phyloP scores from a whole-genome alignment of 1,284 basidiomycete species.

The Melampsora larici-populina region DNA sequence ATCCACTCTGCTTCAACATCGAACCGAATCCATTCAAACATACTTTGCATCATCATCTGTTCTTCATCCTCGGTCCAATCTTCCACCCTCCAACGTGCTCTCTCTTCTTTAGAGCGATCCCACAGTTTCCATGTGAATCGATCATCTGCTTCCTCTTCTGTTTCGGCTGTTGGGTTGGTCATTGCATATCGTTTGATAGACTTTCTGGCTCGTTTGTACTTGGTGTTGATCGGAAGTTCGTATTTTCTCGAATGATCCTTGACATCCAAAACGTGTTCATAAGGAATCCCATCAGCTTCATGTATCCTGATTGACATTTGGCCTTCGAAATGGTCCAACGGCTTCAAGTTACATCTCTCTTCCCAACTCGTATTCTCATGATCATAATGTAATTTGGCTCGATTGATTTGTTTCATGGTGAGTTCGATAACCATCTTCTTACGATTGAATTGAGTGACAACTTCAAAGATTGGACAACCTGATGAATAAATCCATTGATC shows the following conservation, averaged over 20 bases:
- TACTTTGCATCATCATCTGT: conserved; percentile 83
- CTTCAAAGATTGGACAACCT: conserved; percentile 86
- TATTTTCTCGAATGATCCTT: conserved; percentile 80
- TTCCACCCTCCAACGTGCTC: conserved; percentile 89
- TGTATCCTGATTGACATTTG: conserved; percentile 98
- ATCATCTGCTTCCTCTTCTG: conserved; percentile 82
- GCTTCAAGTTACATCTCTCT: conserved; percentile 64
- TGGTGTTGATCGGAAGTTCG: conserved; percentile 99
- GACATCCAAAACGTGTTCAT: conserved; percentile 95
- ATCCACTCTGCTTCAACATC: conserved; percentile 99
- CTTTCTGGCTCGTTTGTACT: conserved; percentile 92
- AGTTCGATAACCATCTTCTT: conserved; percentile 99
- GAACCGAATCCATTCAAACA: conserved; percentile 99
- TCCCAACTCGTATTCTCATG: conserved; percentile 68
- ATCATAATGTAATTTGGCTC: conserved; percentile 62
- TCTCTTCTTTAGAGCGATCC: conserved; percentile 82
- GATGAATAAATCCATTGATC: conserved; percentile 99
- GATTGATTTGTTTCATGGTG: conserved; percentile 80
- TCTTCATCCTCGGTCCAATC: conserved; percentile 99
- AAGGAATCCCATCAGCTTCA: conserved; percentile 97
- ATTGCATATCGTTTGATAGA: conserved; percentile 93
- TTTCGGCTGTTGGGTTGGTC: conserved; percentile 82
- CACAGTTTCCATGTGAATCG: conserved; percentile 93
- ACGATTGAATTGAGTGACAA: conserved; percentile 87
- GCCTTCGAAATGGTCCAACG: conserved; percentile 84